Evolutionary conservation across 2,329 filamentous ascomycete species (phyloP), one percentile per base, ranked within the genome.

Genomic region (Pestalotiopsis sp.): DNA sequence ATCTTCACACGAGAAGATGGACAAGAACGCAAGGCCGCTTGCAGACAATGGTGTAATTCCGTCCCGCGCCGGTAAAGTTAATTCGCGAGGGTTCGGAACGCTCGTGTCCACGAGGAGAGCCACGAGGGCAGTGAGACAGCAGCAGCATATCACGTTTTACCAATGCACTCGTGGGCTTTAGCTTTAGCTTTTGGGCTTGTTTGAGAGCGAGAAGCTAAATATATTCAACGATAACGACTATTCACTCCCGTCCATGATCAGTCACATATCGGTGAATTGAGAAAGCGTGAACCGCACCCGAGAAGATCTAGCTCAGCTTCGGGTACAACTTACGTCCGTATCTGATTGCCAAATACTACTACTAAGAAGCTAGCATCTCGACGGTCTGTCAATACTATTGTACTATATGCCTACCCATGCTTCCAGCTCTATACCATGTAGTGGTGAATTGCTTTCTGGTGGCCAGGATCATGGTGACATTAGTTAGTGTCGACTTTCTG

Each of bases 321-420:
- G 57, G 23, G 57, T 59, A 52, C 45, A 20, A 39, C 59, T 61
- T 61, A 61, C 59, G 59, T 61, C 59, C 59, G 59, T 61, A 61
- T 61, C 13, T 36, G 13, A 36, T 61, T n/a, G 59, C 31, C 59
- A 52, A 52, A 52, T 52, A n/a, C 45, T 52, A 52, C 59, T 61
- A 59, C 23, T n/a, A 25, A 25, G 23, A 13, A 52, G 20, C 57
- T 68, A 74, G 71, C 74, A 73, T 71, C 68, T 67, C 6, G 45
- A n/a, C 20, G 20, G 45, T 52, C 17, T 52, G 1, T n/a, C 25
- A 36, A 36, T 27, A 59, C 57, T 59, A n/a, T 17, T 13, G 20
- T 36, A 59, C 57, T 25, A 27, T 23, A 7, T 17, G 57, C 25
- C 20, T 36, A 58, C 17, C 23, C 57, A 64, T 41, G 20, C 17